phyloP scores from a whole-genome alignment of 139 green algal genomes.

The Marvania coccoides region DNA sequence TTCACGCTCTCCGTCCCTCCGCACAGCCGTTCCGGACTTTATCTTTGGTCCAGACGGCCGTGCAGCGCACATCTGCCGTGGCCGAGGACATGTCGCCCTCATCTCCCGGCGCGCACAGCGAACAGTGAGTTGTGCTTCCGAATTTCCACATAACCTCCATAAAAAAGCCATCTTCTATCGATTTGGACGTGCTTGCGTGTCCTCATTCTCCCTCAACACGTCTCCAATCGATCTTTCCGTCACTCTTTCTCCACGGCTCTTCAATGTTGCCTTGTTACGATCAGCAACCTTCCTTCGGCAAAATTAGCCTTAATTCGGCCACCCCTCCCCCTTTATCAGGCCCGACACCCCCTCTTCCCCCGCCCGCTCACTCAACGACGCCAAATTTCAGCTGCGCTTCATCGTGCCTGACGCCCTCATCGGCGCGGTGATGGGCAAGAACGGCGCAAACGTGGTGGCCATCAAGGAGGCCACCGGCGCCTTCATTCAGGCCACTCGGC shows the following conservation, averaged over 20 bases:
- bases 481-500: constrained; percentile 20
- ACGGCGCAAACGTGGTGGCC: constrained; percentile 11
- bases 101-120: not conserved
- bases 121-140: not conserved
- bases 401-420: constrained; percentile 17
- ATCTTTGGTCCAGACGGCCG: not conserved
- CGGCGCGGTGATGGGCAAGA: constrained; percentile 16
- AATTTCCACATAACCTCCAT: too few species aligned
- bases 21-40: not conserved
- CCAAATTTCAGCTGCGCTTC: constrained; percentile 21
- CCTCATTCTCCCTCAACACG: too few species aligned
- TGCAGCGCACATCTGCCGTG: not conserved
- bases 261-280: too few species aligned
- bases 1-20: not conserved
- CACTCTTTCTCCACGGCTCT: too few species aligned
- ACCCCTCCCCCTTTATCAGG: not conserved
- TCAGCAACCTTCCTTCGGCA: too few species aligned
- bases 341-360: not conserved
- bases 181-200: too few species aligned
- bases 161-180: too few species aligned
- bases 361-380: constrained; percentile 11
- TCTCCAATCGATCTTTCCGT: too few species aligned
- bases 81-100: not conserved
- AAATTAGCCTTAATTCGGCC: not conserved
- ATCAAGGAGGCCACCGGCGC: constrained; percentile 21